Evolutionary conservation across 345 rosid genomes (phyloP).

Genomic region (Hibiscus trionum): DNA sequence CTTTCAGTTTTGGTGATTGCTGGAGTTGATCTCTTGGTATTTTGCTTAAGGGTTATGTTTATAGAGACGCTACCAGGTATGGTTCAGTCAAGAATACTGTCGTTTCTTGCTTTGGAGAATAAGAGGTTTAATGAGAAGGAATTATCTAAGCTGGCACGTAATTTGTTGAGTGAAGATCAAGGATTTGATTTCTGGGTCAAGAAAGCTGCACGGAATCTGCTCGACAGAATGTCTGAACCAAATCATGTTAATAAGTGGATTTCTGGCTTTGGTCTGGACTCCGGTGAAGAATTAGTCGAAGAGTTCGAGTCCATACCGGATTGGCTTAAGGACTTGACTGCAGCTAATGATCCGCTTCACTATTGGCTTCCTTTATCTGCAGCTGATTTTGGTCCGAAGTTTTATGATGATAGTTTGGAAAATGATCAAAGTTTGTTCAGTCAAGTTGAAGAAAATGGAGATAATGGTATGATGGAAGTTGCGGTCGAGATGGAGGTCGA

Average conservation of each 20-base stretch:
- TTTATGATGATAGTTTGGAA: conserved; percentile 22
- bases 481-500: conserved; percentile 27
- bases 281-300: conserved; percentile 23
- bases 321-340: conserved; percentile 39
- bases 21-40: not conserved
- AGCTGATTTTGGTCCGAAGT: conserved; percentile 26
- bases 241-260: conserved; percentile 23
- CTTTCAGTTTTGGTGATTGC: not conserved
- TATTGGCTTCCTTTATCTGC: conserved; percentile 37
- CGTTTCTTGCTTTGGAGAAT: conserved; percentile 47
- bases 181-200: conserved; percentile 56
- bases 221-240: conserved; percentile 11
- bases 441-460: conserved; percentile 28
- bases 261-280: conserved; percentile 37
- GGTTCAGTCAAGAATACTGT: conserved; percentile 56
- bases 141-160: conserved; percentile 41
- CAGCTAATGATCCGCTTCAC: conserved; percentile 1
- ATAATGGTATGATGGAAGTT: conserved; percentile 20
- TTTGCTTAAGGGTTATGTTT: conserved; percentile 42
- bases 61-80: conserved; percentile 59
- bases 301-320: conserved; percentile 48
- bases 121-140: conserved; percentile 42
- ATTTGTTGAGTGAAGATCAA: conserved; percentile 26
- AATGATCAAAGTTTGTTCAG: conserved; percentile 18
- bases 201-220: conserved; percentile 60